Percentiles rank a stretch among this genome's conserved stretches.
Conservation (phyloP, 2,329 filamentous ascomycete species). For the Diaporthe velutina region DNA sequence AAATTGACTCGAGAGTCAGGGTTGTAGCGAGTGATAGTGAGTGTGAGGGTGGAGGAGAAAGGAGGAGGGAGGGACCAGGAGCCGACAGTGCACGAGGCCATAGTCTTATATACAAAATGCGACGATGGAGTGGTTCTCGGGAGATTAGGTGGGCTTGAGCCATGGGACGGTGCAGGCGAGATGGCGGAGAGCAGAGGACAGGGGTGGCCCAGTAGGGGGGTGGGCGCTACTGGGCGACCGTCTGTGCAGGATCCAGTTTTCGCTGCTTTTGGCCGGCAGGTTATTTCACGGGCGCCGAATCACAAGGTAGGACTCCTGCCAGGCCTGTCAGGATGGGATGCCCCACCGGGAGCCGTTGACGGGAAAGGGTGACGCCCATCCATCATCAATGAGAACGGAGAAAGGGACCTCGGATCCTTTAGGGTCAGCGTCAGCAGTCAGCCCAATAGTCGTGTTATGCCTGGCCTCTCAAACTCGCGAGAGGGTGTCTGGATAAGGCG, state of each 20-base stretch:
- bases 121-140: constrained; percentile 28
- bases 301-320: constrained; percentile 34
- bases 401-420: constrained; percentile 22
- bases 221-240: constrained; percentile 27
- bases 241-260: constrained; percentile 39
- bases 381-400: background rate
- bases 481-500: background rate
- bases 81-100: constrained; percentile 51
- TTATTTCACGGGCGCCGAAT: constrained; percentile 44
- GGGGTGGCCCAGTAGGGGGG: constrained; percentile 41
- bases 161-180: constrained; percentile 24
- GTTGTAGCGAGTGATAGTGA: constrained; percentile 50
- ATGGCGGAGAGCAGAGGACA: constrained; percentile 38
- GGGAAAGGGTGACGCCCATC: background rate
- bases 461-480: background rate
- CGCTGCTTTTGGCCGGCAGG: constrained; percentile 39
- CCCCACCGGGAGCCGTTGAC: constrained; percentile 11
- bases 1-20: constrained; percentile 71
- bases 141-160: constrained; percentile 37
- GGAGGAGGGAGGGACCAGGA: constrained; percentile 49
- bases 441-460: constrained; percentile 18
- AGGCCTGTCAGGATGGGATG: constrained; percentile 37
- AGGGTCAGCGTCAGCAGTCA: constrained; percentile 8
- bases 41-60: constrained; percentile 65
- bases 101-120: constrained; percentile 62